These are phyloP conservation scores for Fusarium protoensiforme DNA, from an alignment of 2,329 filamentous ascomycete species.

Conservation along the genomic window DNA sequence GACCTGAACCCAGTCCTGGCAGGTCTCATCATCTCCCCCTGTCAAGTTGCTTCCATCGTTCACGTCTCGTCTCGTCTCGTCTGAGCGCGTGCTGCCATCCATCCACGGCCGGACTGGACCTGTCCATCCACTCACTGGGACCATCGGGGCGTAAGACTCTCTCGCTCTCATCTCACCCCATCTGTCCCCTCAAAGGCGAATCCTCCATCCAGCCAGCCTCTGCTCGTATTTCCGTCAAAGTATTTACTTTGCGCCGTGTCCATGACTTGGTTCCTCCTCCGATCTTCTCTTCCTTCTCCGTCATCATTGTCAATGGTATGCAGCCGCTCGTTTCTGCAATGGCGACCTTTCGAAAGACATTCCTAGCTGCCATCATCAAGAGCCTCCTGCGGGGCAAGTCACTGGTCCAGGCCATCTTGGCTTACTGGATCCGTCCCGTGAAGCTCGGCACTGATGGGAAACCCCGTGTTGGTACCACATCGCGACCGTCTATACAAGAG, in stretches of 20 bases:
- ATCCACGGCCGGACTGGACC: conserved; percentile 23
- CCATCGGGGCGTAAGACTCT: conserved; percentile 39
- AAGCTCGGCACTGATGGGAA: conserved; percentile 45
- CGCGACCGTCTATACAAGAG: conserved; percentile 53
- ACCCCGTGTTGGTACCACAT: conserved; percentile 27
- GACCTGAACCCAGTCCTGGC: conserved; percentile 18
- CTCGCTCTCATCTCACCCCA: conserved; percentile 35
- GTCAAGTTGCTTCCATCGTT: conserved; percentile 23
- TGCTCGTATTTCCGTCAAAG: conserved; percentile 18
- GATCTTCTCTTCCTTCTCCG: conserved; percentile 10
- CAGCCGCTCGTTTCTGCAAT: conserved; percentile 67
- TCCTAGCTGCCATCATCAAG: conserved; percentile 66
- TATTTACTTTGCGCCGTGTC: conserved; percentile 41
- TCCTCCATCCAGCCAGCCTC: conserved; percentile 21
- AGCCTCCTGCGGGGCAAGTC: conserved; percentile 70
- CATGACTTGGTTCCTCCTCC: conserved; percentile 25
- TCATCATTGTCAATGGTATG: conserved; percentile 49
- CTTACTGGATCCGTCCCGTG: conserved; percentile 62
- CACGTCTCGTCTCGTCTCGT: conserved; percentile 32
- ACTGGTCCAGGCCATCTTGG: conserved; percentile 66
- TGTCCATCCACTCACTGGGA: conserved; percentile 32
- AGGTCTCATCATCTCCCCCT: conserved; percentile 33
- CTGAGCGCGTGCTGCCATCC: conserved; percentile 30
- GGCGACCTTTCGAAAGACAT: conserved; percentile 64
- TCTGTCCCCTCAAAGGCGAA: conserved; percentile 19